Evolutionary conservation across 768 basidiomycete species (phyloP), one percentile per base, ranked within the genome.

Genomic region (Mycena kentingensis): DNA sequence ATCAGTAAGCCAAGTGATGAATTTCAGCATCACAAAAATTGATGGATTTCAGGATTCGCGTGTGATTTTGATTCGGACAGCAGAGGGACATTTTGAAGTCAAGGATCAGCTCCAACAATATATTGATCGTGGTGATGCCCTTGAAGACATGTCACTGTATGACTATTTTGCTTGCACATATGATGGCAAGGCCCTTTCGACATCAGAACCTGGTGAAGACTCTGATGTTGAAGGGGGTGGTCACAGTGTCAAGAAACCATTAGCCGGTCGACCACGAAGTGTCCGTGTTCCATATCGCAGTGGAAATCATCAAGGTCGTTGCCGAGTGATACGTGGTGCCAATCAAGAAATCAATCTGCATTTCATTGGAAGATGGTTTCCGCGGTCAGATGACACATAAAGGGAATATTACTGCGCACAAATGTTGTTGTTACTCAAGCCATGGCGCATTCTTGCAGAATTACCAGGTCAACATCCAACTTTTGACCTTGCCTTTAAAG

Each of bases 401-500:
- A 24, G 1, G 18, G 21, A 2, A 49, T 62, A 3, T 45, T 72
- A 73, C 31, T 58, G 47, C 21, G 70, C 70, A 1, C 57, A 28
- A 0, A 71, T 75, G 52, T 59, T 77, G 0, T 10, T 60, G n/a
- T 46, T 77, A 0, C 52, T 75, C 0, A 67, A 65, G 29, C 76
- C 73, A 2, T 77, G 73, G 76, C n/a, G 57, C 6, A 6, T 37
- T 0, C 5, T 70, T 0, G 6, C 26, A 0, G 66, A 73, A 3
- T 48, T 75, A 1, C 36, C 36, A 70, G 64, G 35, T 3, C 4
- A 1, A 6, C 11, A 0, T 7, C n/a, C 0, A 2, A 45, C 57
- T 0, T 76, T 70, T 54, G 27, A 57, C 22, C 35, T 31, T 0
- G 63, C 62, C 0, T 73, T 67, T 18, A n/a, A 43, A 0, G 4